Percentiles rank a stretch among this genome's conserved stretches.
Conservation (phyloP, 768 basidiomycete genomes). For the Paxillus ammoniavirescens region DNA sequence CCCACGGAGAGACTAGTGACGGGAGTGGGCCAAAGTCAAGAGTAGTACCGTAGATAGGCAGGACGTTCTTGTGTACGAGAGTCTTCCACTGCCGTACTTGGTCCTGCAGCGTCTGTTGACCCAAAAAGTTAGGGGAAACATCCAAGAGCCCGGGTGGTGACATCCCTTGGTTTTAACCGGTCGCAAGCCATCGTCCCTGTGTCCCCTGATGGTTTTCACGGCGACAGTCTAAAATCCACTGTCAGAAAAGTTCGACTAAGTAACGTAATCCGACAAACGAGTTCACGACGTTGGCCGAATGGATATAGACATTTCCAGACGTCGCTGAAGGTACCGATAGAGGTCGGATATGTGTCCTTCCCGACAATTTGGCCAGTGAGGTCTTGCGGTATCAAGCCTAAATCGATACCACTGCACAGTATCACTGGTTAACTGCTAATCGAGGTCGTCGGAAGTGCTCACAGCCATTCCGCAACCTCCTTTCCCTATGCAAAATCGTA, state of each 20-base stretch:
- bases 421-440: no score
- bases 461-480: no score
- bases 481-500: no score
- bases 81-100: slow-evolving; percentile 24
- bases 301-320: slow-evolving; percentile 5
- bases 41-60: slow-evolving; percentile 29
- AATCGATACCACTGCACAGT: neutral
- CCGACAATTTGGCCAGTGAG: neutral
- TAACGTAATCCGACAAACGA: neutral
- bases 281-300: neutral
- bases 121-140: neutral
- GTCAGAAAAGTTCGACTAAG: neutral
- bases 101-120: slow-evolving; percentile 8
- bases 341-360: neutral
- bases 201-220: slow-evolving; percentile 4
- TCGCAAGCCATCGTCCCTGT: neutral
- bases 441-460: no score
- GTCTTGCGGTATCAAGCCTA: neutral
- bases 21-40: slow-evolving; percentile 29
- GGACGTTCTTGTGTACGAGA: slow-evolving; percentile 26
- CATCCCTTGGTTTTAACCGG: neutral
- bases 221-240: neutral
- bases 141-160: neutral
- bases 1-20: slow-evolving; percentile 36
- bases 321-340: slow-evolving; percentile 2